Percentiles rank a stretch among this genome's conserved stretches.
Conservation (phyloP, 2,329 filamentous ascomycete genomes). For the Diplocarpon rosae region DNA sequence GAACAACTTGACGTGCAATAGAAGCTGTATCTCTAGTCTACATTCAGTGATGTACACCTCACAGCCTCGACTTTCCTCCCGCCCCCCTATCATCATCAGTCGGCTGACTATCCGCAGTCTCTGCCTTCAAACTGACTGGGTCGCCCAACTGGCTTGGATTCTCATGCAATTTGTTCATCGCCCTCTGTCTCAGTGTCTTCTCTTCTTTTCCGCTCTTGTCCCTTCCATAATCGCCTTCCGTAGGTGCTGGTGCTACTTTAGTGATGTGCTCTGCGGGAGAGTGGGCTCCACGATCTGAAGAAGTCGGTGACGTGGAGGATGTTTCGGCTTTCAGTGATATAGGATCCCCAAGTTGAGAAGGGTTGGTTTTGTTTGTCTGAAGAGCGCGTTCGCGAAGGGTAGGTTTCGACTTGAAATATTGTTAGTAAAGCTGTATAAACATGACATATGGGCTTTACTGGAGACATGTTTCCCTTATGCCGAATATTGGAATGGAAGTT, state of each 20-base stretch:
- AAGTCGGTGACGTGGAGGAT: slow-evolving; percentile 5
- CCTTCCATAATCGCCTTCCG: slow-evolving; percentile 6
- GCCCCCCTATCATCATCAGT: slow-evolving; percentile 15
- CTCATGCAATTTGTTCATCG: slow-evolving; percentile 12
- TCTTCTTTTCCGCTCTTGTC: slow-evolving; percentile 2
- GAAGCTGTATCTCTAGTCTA: too few species aligned
- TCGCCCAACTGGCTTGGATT: slow-evolving; percentile 16
- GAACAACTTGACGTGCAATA: too few species aligned
- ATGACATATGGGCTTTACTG: too few species aligned
- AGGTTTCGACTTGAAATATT: not conserved
- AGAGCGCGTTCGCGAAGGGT: slow-evolving; percentile 13
- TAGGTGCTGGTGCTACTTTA: slow-evolving; percentile 5
- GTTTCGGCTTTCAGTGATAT: slow-evolving; percentile 16
- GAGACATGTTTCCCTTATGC: too few species aligned
- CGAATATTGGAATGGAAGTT: too few species aligned
- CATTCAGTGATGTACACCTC: too few species aligned
- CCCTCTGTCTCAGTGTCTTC: slow-evolving; percentile 12
- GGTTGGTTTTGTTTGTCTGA: slow-evolving; percentile 14
- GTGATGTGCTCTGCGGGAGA: slow-evolving; percentile 2
- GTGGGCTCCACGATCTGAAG: not conserved
- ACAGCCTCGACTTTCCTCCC: slow-evolving; percentile 15
- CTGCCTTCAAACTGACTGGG: slow-evolving; percentile 18
- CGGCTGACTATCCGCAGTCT: slow-evolving; percentile 14
- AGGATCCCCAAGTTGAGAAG: slow-evolving; percentile 17
- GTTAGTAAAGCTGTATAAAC: not conserved